A percentile compares a stretch with the other conserved stretches of the same genome.
These are phyloP conservation scores for Oryza rufipogon DNA, from an alignment of 176 grass and related monocot genomes.

Conservation along the genomic window DNA sequence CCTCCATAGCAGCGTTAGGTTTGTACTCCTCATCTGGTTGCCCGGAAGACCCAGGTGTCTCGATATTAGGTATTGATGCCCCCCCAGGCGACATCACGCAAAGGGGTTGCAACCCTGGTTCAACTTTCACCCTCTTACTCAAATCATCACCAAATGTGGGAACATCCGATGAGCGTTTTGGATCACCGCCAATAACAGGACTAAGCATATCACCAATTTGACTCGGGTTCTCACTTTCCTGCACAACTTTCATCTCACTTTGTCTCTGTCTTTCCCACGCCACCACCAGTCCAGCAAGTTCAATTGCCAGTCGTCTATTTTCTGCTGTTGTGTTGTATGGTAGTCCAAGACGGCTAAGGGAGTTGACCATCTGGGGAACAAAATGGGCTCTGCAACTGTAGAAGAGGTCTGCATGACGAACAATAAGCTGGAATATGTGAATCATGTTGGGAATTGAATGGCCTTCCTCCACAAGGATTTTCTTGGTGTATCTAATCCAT, in stretches of 20 bases:
- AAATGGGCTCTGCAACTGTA: slow-evolving; percentile 99
- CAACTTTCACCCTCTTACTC: slow-evolving; percentile 96
- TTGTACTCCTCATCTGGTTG: slow-evolving; percentile 98
- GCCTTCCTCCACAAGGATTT: slow-evolving; percentile 97
- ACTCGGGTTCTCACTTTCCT: slow-evolving; percentile 71
- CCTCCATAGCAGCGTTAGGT: slow-evolving; percentile 99
- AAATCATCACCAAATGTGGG: slow-evolving; percentile 79
- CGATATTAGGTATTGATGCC: slow-evolving; percentile 87
- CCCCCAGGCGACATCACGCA: slow-evolving; percentile 94
- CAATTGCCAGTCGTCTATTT: slow-evolving; percentile 94
- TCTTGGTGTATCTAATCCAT: slow-evolving; percentile 99
- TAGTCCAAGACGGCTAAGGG: slow-evolving; percentile 91
- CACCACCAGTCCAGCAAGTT: slow-evolving; percentile 99
- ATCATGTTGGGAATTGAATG: slow-evolving; percentile 99
- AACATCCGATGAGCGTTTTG: slow-evolving; percentile 64
- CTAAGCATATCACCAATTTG: slow-evolving; percentile 70
- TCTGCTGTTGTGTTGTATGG: slow-evolving; percentile 93
- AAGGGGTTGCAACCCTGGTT: slow-evolving; percentile 89
- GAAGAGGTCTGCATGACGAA: slow-evolving; percentile 95
- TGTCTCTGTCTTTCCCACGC: slow-evolving; percentile 98
- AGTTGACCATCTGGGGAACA: slow-evolving; percentile 99
- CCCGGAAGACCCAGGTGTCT: slow-evolving; percentile 86
- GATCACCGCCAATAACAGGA: slow-evolving; percentile 63
- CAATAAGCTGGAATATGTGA: slow-evolving; percentile 99
- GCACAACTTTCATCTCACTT: slow-evolving; percentile 80